A percentile compares a stretch with the other conserved stretches of the same genome.
These are phyloP conservation scores for Arthroderma uncinatum DNA, from an alignment of 2,329 filamentous ascomycete genomes.

Conservation along the genomic window DNA sequence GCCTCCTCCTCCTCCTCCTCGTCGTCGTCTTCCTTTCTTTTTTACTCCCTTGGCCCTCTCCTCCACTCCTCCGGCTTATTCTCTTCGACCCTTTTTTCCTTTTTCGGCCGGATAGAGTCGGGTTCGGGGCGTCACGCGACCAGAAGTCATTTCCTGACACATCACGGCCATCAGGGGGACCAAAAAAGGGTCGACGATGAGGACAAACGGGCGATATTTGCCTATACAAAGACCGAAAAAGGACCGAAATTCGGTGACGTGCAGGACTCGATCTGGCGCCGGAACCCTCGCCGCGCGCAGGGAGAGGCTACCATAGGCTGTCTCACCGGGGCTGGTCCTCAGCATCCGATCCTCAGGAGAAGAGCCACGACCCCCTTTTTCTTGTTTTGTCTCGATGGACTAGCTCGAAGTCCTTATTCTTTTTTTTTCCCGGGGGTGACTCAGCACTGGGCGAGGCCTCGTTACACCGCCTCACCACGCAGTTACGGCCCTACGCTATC, in stretches of 20 bases:
- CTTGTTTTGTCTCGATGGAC: not conserved
- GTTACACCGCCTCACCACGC: conserved; percentile 1
- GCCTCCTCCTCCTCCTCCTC: not conserved
- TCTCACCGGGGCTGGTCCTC: not conserved
- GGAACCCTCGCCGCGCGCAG: not conserved
- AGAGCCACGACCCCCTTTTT: conserved; percentile 1
- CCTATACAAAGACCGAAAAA: not conserved
- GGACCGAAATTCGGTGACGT: not conserved
- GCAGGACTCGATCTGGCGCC: not conserved
- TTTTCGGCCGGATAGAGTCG: conserved; percentile 3
- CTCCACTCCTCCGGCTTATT: not conserved
- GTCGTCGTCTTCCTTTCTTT: not conserved
- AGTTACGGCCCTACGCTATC: not conserved
- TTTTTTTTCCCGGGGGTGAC: too few relatives aligned
- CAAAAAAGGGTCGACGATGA: too few relatives aligned
- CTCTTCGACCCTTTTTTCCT: conserved; percentile 1
- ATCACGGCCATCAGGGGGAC: not conserved
- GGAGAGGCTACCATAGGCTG: not conserved
- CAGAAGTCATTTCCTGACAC: not conserved
- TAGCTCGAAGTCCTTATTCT: not conserved
- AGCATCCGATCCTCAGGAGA: not conserved
- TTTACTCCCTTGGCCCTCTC: not conserved
- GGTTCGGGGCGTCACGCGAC: not conserved
- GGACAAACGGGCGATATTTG: not conserved
- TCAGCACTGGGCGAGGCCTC: conserved; percentile 4